Percentiles rank a stretch among this genome's conserved stretches.
phyloP scores from a whole-genome alignment of 2,329 filamentous ascomycete species.

The Calonectria pauciramosa region DNA sequence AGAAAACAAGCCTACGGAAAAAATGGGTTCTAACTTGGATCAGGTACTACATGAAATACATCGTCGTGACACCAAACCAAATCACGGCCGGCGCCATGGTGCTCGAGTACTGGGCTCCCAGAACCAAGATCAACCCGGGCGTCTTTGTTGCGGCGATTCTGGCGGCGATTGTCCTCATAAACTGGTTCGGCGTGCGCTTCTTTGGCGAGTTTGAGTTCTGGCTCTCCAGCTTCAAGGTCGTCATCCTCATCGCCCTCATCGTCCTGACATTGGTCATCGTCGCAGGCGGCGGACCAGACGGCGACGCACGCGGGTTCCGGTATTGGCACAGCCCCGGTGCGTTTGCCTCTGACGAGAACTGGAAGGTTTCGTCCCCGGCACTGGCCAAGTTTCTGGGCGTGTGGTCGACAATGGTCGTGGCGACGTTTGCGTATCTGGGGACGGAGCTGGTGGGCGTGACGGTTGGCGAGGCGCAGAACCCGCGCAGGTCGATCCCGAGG shows the following conservation, averaged over 20 bases:
- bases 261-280: conserved; percentile 74
- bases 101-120: conserved; percentile 80
- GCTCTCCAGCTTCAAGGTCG: conserved; percentile 75
- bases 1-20: conserved; percentile 41
- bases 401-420: conserved; percentile 80
- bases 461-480: conserved; percentile 84
- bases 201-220: conserved; percentile 77
- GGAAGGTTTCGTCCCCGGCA: conserved; percentile 30
- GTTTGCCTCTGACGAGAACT: background rate
- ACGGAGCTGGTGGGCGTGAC: conserved; percentile 84
- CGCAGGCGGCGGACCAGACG: conserved; percentile 74
- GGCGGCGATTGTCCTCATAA: conserved; percentile 73
- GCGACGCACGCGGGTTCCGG: conserved; percentile 73
- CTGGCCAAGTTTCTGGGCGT: conserved; percentile 70
- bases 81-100: conserved; percentile 83
- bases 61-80: conserved; percentile 88
- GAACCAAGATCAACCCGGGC: conserved; percentile 78
- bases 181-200: conserved; percentile 77
- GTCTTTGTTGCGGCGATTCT: conserved; percentile 83
- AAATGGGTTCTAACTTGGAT: background rate
- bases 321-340: conserved; percentile 72
- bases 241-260: conserved; percentile 76
- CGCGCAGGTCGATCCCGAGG: conserved; percentile 79
- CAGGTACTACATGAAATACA: conserved; percentile 80
- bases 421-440: conserved; percentile 83